These are phyloP conservation scores for Rhododendron henanense DNA, from an alignment of 148 eudicot genomes.

Conservation along the genomic window DNA sequence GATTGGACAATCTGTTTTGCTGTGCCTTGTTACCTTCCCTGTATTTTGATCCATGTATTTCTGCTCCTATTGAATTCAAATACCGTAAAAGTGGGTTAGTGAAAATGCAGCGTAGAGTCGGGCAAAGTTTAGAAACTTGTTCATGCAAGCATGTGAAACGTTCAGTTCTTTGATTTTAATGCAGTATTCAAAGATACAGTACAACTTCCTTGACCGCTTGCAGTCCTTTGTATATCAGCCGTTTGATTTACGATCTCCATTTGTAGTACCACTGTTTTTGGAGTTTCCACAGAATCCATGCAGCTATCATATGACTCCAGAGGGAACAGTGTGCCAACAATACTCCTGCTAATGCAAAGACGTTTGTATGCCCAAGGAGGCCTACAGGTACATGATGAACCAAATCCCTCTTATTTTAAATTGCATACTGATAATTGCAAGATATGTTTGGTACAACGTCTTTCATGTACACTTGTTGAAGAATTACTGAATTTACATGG, in stretches of 20 bases:
- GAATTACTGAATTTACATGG: slow-evolving; percentile 1
- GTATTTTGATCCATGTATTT: neutral
- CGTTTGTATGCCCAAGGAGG: slow-evolving; percentile 91
- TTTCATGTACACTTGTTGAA: slow-evolving; percentile 1
- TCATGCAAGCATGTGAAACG: neutral
- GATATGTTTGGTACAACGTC: neutral
- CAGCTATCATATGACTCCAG: slow-evolving; percentile 79
- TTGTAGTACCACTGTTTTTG: slow-evolving; percentile 90
- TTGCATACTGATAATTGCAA: neutral
- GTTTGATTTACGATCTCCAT: slow-evolving; percentile 7
- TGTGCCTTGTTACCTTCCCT: neutral
- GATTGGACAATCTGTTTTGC: neutral
- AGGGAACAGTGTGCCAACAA: slow-evolving; percentile 95
- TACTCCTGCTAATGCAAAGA: slow-evolving; percentile 86
- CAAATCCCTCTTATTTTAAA: neutral
- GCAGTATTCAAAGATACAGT: neutral
- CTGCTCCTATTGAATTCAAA: neutral
- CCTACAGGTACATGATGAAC: slow-evolving; percentile 51
- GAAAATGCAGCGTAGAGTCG: neutral
- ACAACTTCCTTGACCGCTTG: neutral
- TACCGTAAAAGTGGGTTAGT: neutral
- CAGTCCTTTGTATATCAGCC: neutral
- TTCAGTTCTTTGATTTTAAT: neutral
- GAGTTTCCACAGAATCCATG: slow-evolving; percentile 98
- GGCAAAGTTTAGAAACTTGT: neutral